These are phyloP conservation scores for Pseudozyma hubeiensis DNA, from an alignment of 1,284 basidiomycete species.

Conservation along the genomic window DNA sequence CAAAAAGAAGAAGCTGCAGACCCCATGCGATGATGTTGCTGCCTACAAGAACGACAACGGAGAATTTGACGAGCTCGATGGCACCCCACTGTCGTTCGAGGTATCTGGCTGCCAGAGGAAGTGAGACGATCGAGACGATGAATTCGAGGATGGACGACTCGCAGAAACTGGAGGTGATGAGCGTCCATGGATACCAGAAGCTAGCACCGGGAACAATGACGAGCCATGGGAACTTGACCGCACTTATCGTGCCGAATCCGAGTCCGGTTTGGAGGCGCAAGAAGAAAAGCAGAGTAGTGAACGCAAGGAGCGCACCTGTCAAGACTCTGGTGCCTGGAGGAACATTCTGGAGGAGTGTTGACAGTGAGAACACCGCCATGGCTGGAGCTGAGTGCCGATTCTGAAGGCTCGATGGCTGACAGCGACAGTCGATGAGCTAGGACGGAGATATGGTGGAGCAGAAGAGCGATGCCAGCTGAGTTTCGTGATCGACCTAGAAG, in stretches of 20 bases:
- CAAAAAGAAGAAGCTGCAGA: slow-evolving; percentile 55
- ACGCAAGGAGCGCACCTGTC: slow-evolving; percentile 42
- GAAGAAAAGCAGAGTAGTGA: slow-evolving; percentile 45
- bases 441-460: no score
- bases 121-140: slow-evolving; percentile 78
- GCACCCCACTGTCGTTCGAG: slow-evolving; percentile 93
- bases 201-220: slow-evolving; percentile 85
- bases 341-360: slow-evolving; percentile 42
- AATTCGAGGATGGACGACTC: slow-evolving; percentile 88
- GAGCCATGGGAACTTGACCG: slow-evolving; percentile 77
- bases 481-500: neutral
- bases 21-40: slow-evolving; percentile 64
- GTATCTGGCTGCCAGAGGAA: slow-evolving; percentile 87
- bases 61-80: slow-evolving; percentile 86
- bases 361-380: slow-evolving; percentile 54
- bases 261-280: slow-evolving; percentile 50
- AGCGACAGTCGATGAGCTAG: no score
- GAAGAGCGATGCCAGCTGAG: no score
- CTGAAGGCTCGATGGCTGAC: no score
- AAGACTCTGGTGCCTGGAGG: slow-evolving; percentile 41
- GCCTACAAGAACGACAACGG: slow-evolving; percentile 74
- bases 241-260: slow-evolving; percentile 69
- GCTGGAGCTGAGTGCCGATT: neutral
- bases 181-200: slow-evolving; percentile 88
- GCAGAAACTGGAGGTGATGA: slow-evolving; percentile 86